A percentile compares a stretch with the other conserved stretches of the same genome.
These are phyloP conservation scores for Conticribra weissflogii DNA, from an alignment of 108 stramenopile species.

Conservation along the genomic window DNA sequence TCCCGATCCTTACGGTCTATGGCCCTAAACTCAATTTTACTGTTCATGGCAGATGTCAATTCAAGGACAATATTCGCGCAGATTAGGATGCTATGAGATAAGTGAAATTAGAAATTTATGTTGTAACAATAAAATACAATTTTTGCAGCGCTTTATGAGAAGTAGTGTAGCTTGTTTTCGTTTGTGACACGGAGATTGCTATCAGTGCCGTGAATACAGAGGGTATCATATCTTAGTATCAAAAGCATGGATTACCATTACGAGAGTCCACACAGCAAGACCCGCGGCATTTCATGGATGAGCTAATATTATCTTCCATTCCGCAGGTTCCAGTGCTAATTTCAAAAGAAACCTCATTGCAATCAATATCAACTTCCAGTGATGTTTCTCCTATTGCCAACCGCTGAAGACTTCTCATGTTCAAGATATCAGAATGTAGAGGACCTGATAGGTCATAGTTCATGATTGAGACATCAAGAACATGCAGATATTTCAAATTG, in stretches of 20 bases:
- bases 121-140: no score
- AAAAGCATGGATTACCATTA: not conserved
- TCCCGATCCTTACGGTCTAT: slow-evolving; percentile 24
- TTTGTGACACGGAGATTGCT: no score
- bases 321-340: not conserved
- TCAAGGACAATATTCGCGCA: no score
- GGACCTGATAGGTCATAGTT: not conserved
- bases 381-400: not conserved
- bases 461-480: not conserved
- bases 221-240: no score
- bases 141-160: no score
- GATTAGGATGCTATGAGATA: no score
- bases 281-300: not conserved
- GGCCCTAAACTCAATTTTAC: slow-evolving; percentile 2
- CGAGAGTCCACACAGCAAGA: not conserved
- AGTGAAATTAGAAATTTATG: no score
- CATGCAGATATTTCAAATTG: not conserved
- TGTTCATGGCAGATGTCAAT: no score
- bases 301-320: not conserved
- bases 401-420: not conserved
- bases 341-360: not conserved
- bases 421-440: not conserved
- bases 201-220: no score
- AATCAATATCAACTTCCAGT: not conserved
- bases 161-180: no score